phyloP scores from a whole-genome alignment of 2,329 filamentous ascomycete genomes.

The Ramularia endophylla region DNA sequence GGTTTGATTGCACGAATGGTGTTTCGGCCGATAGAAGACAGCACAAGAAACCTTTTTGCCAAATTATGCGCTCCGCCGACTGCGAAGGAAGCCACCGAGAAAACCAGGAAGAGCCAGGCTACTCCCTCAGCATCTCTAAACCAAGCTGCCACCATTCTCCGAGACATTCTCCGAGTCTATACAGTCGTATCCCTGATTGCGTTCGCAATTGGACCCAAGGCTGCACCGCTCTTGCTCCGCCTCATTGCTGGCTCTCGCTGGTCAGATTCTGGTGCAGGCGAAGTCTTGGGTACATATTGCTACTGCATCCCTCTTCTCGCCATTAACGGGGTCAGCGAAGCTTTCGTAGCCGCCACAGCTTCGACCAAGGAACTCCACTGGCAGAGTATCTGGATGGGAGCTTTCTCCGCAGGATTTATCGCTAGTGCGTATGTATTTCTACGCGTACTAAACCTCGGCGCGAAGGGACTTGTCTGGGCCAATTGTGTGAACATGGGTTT shows the following conservation, averaged over 20 bases:
- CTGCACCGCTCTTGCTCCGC: conserved; percentile 66
- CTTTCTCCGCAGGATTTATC: conserved; percentile 72
- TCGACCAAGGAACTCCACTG: conserved; percentile 64
- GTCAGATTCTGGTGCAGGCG: conserved; percentile 65
- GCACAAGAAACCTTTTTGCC: conserved; percentile 82
- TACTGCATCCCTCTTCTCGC: conserved; percentile 92
- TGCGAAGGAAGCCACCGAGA: conserved; percentile 21
- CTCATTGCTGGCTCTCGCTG: conserved; percentile 73
- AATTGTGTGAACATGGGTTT: conserved; percentile 88
- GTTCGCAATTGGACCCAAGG: conserved; percentile 64
- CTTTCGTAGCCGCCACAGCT: conserved; percentile 86
- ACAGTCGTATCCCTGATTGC: conserved; percentile 64
- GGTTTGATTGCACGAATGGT: conserved; percentile 80
- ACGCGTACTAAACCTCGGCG: conserved; percentile 62
- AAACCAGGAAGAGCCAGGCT: conserved; percentile 3
- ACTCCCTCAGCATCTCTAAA: conserved; percentile 16
- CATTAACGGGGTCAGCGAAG: conserved; percentile 84
- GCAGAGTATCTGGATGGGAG: conserved; percentile 79
- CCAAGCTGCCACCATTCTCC: conserved; percentile 49
- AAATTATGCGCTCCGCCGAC: conserved; percentile 56
- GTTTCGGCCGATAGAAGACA: conserved; percentile 94
- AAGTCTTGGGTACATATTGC: conserved; percentile 73
- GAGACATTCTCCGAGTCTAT: conserved; percentile 65
- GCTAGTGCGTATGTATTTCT: conserved; percentile 69
- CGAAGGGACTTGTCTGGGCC: conserved; percentile 73